Evolutionary conservation across 257 asterid genomes (phyloP).

Genomic region (Nicotiana benthamiana): DNA sequence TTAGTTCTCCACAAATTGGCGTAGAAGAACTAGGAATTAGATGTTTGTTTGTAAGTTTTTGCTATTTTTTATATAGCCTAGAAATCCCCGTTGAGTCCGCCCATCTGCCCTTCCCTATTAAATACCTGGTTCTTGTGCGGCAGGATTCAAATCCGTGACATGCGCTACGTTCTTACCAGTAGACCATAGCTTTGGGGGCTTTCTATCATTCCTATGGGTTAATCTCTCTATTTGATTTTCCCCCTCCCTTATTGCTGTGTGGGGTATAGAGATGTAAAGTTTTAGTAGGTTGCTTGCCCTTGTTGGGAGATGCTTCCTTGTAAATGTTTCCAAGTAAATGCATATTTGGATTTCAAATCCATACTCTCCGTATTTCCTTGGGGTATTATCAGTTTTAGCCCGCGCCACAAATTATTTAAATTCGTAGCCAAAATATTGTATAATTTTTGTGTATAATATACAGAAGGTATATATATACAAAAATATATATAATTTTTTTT

Average conservation of each 20-base stretch:
- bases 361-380: neutral
- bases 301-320: conserved; percentile 1
- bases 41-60: conserved; percentile 23
- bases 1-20: conserved; percentile 19
- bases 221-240: neutral
- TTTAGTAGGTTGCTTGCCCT: conserved; percentile 1
- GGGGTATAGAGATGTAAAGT: conserved; percentile 12
- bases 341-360: conserved; percentile 6
- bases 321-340: conserved; percentile 5
- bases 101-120: too few relatives aligned
- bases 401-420: too few relatives aligned
- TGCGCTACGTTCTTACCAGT: neutral
- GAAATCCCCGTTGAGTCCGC: neutral
- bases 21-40: conserved; percentile 17
- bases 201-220: conserved; percentile 1
- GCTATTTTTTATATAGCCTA: neutral
- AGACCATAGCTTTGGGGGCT: neutral
- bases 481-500: too few relatives aligned
- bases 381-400: too few relatives aligned
- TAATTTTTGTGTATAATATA: too few relatives aligned
- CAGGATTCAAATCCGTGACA: neutral
- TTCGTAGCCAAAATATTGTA: too few relatives aligned
- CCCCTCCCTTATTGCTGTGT: neutral
- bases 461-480: too few relatives aligned
- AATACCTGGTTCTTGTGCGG: neutral